Conservation (phyloP, 1,139 yeast genomes). For the Magnusiomyces suaveolens region DNA sequence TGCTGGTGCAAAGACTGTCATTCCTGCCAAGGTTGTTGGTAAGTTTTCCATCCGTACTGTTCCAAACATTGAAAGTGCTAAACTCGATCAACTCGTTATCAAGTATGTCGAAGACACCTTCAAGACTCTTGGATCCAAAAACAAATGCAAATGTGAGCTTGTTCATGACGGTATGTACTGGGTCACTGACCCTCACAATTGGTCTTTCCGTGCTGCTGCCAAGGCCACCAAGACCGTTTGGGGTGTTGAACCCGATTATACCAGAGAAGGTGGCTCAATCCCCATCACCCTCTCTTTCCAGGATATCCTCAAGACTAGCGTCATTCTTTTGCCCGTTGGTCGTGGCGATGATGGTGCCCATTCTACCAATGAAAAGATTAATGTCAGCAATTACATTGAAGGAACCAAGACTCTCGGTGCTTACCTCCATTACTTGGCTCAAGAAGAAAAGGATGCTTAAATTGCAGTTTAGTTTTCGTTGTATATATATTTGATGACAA, state of each 20-base stretch:
- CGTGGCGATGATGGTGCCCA: constrained; percentile 99
- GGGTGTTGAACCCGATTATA: constrained; percentile 90
- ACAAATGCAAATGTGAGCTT: constrained; percentile 59
- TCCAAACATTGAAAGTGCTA: constrained; percentile 76
- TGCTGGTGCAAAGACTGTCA: constrained; percentile 95
- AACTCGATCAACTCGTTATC: constrained; percentile 68
- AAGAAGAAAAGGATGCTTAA: constrained; percentile 30
- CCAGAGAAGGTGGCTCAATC: constrained; percentile 97
- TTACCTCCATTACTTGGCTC: constrained; percentile 77
- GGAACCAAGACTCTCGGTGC: constrained; percentile 94
- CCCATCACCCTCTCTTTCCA: constrained; percentile 93
- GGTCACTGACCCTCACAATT: constrained; percentile 91
- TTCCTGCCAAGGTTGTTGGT: constrained; percentile 89
- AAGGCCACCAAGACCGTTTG: constrained; percentile 91
- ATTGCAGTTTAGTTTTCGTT: too few species aligned
- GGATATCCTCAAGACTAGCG: constrained; percentile 73
- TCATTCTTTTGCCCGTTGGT: constrained; percentile 89
- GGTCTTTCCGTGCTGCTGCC: constrained; percentile 86
- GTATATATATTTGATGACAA: too few species aligned
- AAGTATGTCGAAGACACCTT: constrained; percentile 60
- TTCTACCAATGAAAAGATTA: constrained; percentile 89
- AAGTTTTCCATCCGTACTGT: constrained; percentile 96
- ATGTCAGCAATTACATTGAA: constrained; percentile 77
- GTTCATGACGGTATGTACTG: constrained; percentile 94
- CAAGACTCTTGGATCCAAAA: constrained; percentile 62